Base-by-base conservation (phyloP, 1,284 basidiomycete species). In the Cryptococcus sp. region DNA sequence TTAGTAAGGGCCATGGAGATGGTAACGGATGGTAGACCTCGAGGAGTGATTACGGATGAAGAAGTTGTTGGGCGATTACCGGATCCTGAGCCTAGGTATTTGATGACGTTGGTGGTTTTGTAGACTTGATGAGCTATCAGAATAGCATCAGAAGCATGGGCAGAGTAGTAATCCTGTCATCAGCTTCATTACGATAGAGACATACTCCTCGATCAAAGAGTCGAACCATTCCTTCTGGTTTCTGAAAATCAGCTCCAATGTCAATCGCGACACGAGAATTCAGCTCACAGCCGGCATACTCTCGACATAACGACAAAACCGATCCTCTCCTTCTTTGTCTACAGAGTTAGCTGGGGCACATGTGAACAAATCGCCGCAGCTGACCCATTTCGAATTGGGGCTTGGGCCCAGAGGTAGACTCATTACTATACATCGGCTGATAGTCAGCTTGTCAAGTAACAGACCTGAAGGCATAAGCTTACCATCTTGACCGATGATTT, bases 41-140 rank as follows among this genome's bases (percentile, higher is more conserved):
- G 63, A n/a, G 68, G 60, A 10, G 72, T 57, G 39, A 61, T 69
- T 9, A 58, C 51, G 1, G 60, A 61, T 3, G 57, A 53, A 4
- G 59, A 58, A 1, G 62, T 56, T 2, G 65, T 56, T 16, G 55
- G 13, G 56, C 24, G 34, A 56, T 49, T 37, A 52, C 46, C 23
- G 14, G 18, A 19, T 52, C 46, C 90, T 88, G 74, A 94, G 78
- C 79, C 80, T 13, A 87, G 78, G 81, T 82, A 85, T 32, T 77
- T 66, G 46, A 85, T 73, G n/a, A 81, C 81, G 58, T 88, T 85
- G 43, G 84, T 75, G 9, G 67, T 63, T 48, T 56, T 62, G 72
- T 85, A 94, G 52, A 94, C 85, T 63, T 89, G 80, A 32, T 85
- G 81, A 3, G 93, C 93, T 58, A 97, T 85, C 64, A 86, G 90